These are phyloP conservation scores for Curvularia sp. DNA, from an alignment of 2,329 filamentous ascomycete genomes.

Conservation along the genomic window DNA sequence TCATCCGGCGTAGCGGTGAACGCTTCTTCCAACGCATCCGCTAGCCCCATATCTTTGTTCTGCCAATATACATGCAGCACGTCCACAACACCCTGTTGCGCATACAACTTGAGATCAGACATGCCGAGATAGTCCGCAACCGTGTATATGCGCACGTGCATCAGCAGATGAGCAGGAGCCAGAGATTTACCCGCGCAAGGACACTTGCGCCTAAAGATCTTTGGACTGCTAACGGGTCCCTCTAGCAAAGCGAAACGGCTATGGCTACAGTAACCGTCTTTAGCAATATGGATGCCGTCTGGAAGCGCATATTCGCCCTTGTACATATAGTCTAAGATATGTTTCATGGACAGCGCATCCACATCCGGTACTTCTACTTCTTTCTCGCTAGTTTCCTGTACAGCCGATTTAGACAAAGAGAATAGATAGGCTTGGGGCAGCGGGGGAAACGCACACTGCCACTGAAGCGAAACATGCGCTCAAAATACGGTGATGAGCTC, in stretches of 20 bases:
- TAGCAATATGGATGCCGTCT: neutral
- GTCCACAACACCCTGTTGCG: constrained; percentile 4
- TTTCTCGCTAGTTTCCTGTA: neutral
- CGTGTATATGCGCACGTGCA: constrained; percentile 15
- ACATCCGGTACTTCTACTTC: constrained; percentile 5
- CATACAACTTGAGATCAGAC: constrained; percentile 7
- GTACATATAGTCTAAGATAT: constrained; percentile 19
- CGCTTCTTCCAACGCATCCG: constrained; percentile 10
- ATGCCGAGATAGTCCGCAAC: constrained; percentile 17
- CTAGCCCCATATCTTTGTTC: constrained; percentile 6
- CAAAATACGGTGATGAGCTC: constrained; percentile 12
- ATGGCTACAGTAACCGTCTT: constrained; percentile 12
- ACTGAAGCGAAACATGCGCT: constrained; percentile 19
- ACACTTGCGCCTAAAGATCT: constrained; percentile 15
- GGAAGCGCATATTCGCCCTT: constrained; percentile 10
- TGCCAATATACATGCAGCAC: constrained; percentile 21
- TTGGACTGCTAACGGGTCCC: neutral
- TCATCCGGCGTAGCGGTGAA: constrained; percentile 14
- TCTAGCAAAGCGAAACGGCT: constrained; percentile 2
- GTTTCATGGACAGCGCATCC: constrained; percentile 6
- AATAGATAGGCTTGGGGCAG: neutral
- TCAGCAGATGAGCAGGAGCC: constrained; percentile 7
- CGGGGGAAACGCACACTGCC: constrained; percentile 2
- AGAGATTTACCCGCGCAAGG: constrained; percentile 9
- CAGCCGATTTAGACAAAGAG: neutral